Evolutionary conservation across 306 rosid genomes (phyloP).

Genomic region (Psophocarpus tetragonolobus): DNA sequence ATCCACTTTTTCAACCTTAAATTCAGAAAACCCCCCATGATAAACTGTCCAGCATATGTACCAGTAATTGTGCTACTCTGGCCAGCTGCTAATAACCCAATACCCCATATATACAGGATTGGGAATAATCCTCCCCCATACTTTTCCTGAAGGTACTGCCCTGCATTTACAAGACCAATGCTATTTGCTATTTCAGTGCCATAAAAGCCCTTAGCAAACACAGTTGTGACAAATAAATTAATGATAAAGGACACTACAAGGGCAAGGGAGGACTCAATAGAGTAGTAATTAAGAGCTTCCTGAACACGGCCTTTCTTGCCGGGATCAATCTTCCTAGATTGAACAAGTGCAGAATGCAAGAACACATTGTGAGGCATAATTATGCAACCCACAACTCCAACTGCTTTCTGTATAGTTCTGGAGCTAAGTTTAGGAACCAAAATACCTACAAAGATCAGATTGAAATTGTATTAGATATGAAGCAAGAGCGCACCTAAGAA

Average conservation of each 20-base stretch:
- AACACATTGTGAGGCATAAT: conserved; percentile 98
- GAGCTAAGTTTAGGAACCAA: conserved; percentile 93
- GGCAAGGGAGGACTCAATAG: conserved; percentile 86
- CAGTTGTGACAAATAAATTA: conserved; percentile 86
- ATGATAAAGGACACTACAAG: conserved; percentile 74
- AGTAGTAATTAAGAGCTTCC: conserved; percentile 91
- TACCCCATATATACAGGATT: conserved; percentile 89
- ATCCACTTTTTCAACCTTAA: conserved; percentile 91
- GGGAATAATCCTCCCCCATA: conserved; percentile 92
- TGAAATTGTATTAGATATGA: conserved; percentile 22
- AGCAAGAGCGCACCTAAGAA: not conserved
- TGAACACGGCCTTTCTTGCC: conserved; percentile 74
- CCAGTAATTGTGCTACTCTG: conserved; percentile 99
- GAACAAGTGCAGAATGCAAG: conserved; percentile 96
- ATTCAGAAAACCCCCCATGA: conserved; percentile 95
- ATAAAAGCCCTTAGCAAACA: conserved; percentile 91
- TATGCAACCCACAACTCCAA: conserved; percentile 94
- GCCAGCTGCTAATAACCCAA: conserved; percentile 94
- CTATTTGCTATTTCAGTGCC: conserved; percentile 68
- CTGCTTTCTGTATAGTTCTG: conserved; percentile 88
- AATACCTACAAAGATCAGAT: conserved; percentile 55
- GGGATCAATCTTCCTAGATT: conserved; percentile 75
- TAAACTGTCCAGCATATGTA: conserved; percentile 98
- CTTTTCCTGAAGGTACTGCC: conserved; percentile 84
- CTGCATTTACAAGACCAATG: conserved; percentile 91